Conservation (phyloP, 208 protist species). For the Acanthamoeba lenticulata region DNA sequence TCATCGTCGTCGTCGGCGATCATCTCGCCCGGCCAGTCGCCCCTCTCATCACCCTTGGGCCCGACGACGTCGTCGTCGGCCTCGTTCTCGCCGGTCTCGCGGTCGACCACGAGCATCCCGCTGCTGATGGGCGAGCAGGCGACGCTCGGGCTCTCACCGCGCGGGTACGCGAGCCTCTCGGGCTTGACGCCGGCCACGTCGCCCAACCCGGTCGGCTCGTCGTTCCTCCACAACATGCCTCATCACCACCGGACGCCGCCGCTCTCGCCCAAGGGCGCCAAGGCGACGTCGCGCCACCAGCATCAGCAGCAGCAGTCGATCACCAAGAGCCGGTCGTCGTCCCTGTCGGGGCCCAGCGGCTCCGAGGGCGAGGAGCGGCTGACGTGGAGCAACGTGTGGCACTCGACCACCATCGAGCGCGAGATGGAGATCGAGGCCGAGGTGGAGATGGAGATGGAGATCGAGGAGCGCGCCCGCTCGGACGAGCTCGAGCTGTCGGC, state of each 20-base stretch:
- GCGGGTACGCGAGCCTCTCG: no score
- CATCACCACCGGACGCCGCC: slow-evolving; percentile 15
- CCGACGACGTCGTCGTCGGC: background rate
- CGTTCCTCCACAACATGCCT: background rate
- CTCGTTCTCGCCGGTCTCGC: background rate
- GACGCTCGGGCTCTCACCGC: no score
- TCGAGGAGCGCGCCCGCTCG: slow-evolving; percentile 2
- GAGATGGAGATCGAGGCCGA: slow-evolving; percentile 57
- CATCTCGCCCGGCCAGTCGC: background rate
- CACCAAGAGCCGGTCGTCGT: slow-evolving; percentile 3
- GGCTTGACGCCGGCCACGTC: slow-evolving; percentile 20
- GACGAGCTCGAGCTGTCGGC: background rate
- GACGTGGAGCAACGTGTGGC: slow-evolving; percentile 53
- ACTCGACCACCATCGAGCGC: slow-evolving; percentile 19
- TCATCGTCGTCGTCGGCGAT: background rate
- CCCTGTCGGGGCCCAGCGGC: background rate
- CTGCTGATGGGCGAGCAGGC: no score
- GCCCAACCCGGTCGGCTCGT: no score
- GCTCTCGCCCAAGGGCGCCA: slow-evolving; percentile 18
- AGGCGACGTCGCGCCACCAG: no score
- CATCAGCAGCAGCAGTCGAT: no score
- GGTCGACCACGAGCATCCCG: background rate
- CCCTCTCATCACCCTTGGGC: background rate
- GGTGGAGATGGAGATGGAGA: slow-evolving; percentile 56
- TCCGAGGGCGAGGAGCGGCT: slow-evolving; percentile 12